Evolutionary conservation across 2,329 filamentous ascomycete genomes (phyloP).

Genomic region (Botrytis hyacinthi): DNA sequence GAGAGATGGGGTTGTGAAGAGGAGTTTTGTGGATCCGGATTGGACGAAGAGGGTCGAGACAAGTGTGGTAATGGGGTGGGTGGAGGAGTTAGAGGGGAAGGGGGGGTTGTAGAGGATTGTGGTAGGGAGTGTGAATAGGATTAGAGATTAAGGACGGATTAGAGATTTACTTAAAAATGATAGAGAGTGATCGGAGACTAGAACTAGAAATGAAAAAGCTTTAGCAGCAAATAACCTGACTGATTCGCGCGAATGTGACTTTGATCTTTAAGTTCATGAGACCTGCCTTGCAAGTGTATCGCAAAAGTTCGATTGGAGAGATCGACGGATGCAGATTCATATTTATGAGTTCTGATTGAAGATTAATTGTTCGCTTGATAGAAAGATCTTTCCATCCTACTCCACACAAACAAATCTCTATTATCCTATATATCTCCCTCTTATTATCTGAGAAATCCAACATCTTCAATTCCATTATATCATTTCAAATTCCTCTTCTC

Average conservation of each 20-base stretch:
- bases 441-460: not conserved
- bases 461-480: not conserved
- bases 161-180: not conserved
- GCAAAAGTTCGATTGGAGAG: too few species aligned
- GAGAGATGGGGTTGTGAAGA: not conserved
- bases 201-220: not conserved
- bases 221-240: not conserved
- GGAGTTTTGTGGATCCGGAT: not conserved
- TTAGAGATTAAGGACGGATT: not conserved
- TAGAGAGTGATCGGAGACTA: not conserved
- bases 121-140: not conserved
- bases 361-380: not conserved
- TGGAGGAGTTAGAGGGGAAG: not conserved
- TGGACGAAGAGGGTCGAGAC: not conserved
- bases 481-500: not conserved
- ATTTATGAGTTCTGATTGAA: not conserved
- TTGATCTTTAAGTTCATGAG: not conserved
- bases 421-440: not conserved
- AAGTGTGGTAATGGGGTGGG: too few species aligned
- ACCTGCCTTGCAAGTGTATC: not conserved
- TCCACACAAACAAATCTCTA: not conserved
- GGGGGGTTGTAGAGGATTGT: fast-evolving
- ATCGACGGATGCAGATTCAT: fast-evolving
- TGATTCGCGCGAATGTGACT: not conserved
- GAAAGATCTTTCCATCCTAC: not conserved